Conservation (phyloP, 2,329 filamentous ascomycete species). For the Epicoccum sorghinum region DNA sequence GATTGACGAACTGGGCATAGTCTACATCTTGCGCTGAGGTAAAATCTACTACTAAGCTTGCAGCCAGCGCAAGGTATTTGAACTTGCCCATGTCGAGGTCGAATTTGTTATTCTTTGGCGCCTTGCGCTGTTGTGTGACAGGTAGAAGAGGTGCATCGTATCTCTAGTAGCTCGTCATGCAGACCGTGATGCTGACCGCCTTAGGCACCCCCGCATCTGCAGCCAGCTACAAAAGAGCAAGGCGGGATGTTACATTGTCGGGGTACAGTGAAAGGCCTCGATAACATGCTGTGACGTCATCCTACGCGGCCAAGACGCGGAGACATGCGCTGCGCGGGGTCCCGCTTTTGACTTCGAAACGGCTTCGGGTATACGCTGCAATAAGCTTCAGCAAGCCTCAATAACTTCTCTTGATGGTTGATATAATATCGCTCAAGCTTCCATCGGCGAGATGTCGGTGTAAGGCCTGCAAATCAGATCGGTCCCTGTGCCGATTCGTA, state of each 20-base stretch:
- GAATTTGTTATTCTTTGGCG: neutral
- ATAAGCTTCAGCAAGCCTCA: neutral
- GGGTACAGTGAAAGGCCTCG: neutral
- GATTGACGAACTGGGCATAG: conserved; percentile 50
- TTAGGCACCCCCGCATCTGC: conserved; percentile 5
- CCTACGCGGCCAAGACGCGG: conserved; percentile 1
- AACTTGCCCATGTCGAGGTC: neutral
- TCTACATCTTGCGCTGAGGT: conserved; percentile 30
- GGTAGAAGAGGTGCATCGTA: neutral
- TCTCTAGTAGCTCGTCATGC: neutral
- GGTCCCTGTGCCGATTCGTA: neutral
- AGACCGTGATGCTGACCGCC: neutral
- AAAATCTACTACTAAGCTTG: neutral
- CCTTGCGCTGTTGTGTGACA: too few species aligned
- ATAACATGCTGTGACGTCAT: conserved; percentile 6
- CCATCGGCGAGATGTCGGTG: neutral
- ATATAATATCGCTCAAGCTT: neutral
- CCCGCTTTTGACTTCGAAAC: too few species aligned
- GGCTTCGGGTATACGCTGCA: neutral
- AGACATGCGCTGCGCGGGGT: neutral
- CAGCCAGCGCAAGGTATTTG: neutral
- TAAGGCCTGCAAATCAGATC: neutral
- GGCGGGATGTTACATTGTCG: conserved; percentile 12
- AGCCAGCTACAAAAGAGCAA: neutral
- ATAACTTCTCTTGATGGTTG: too few species aligned